Base-by-base conservation (phyloP, 2,329 filamentous ascomycete genomes). In the Blastomyces percursus region DNA sequence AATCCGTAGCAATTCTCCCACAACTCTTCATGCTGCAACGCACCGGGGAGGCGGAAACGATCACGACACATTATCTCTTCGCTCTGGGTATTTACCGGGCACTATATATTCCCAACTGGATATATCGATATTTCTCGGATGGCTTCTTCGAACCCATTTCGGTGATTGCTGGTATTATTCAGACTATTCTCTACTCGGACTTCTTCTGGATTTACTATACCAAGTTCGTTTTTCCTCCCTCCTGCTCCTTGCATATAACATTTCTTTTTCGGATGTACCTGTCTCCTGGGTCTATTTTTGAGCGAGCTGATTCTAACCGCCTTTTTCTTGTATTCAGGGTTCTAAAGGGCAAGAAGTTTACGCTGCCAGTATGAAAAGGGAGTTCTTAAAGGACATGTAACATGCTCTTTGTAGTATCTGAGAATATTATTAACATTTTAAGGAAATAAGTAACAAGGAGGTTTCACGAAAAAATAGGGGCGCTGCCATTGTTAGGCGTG, bases 181-280 rank as follows among this genome's bases (percentile, higher is more conserved):
- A 99, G 81, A 99, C 94, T 0, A 79, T 99, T 58, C 81, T 99
- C 63, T 99, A 99, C 80, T 96, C 91, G 66, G 94, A 99, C 79
- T 99, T 99, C 81, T 99, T 99, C 84, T 99, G 92, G 83, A 93
- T 99, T 72, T 99, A 99, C 81, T 99, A 96, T 79, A 96, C 88
- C 64, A 97, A 96, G 86, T 87, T 74, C 75, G 83, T 78, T 32
- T 30, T 40, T 50, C 14, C 24, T 9, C 8, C 6, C 30, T 44
- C 30, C 2, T 21, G 6, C 24, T 38, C 21, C 44, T 57, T 44
- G 21, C 12, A 32, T 58, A 4, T 51, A 5, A 24, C 21, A 21
- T 12, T 59, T 40, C 12, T 7, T 3, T 44, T 50, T 50, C 14
- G 27, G 9, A 55, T 40, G 38, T 27, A 19, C 14, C 19, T n/a